phyloP scores from a whole-genome alignment of 345 rosid genomes.

The Turnera subulata region DNA sequence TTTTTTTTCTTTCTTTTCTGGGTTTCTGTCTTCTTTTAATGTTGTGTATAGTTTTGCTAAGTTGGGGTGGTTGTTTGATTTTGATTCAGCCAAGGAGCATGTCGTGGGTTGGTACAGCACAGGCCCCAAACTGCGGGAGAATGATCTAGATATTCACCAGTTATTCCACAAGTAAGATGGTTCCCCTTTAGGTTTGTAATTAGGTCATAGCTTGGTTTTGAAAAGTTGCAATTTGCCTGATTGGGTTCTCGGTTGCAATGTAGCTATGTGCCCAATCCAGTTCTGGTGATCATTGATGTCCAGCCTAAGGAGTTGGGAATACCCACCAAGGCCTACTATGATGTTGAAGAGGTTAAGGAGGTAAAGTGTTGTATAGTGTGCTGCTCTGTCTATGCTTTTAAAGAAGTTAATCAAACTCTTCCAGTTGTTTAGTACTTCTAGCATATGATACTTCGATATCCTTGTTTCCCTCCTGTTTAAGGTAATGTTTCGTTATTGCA shows the following conservation, averaged over 20 bases:
- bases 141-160: slow-evolving; percentile 75
- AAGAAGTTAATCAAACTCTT: too few relatives aligned
- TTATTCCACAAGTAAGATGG: slow-evolving; percentile 59
- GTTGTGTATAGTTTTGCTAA: not conserved
- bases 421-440: too few relatives aligned
- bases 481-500: slow-evolving; percentile 11
- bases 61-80: too few relatives aligned
- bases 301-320: slow-evolving; percentile 87
- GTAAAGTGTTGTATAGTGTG: slow-evolving; percentile 17
- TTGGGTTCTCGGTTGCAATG: slow-evolving; percentile 10
- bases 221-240: not conserved
- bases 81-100: slow-evolving; percentile 82
- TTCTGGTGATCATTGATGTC: slow-evolving; percentile 88
- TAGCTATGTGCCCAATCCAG: slow-evolving; percentile 80
- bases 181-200: too few relatives aligned
- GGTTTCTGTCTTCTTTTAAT: not conserved
- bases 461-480: too few relatives aligned
- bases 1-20: too few relatives aligned
- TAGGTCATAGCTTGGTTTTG: not conserved
- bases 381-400: too few relatives aligned
- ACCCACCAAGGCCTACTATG: slow-evolving; percentile 83
- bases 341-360: slow-evolving; percentile 88
- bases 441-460: not conserved
- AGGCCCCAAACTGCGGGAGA: slow-evolving; percentile 76
- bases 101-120: slow-evolving; percentile 97